A percentile compares a stretch with the other conserved stretches of the same genome.
These are phyloP conservation scores for Colletotrichum orbiculare DNA, from an alignment of 2,329 filamentous ascomycete genomes.

Conservation along the genomic window DNA sequence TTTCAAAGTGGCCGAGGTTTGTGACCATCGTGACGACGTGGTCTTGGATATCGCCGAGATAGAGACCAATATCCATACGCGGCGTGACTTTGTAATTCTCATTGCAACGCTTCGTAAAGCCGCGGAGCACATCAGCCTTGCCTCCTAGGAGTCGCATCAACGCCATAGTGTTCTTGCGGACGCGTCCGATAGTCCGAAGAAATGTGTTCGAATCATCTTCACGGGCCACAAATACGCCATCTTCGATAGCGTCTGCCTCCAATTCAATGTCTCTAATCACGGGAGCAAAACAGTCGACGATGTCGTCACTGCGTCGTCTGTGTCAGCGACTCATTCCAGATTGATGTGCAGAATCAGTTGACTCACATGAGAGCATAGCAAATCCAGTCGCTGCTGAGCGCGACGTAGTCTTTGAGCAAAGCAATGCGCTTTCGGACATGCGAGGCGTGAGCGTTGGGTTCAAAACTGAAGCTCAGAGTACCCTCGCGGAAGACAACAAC, in stretches of 20 bases:
- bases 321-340: constrained; percentile 40
- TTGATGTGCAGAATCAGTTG: background rate
- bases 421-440: constrained; percentile 93
- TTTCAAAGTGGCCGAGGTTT: constrained; percentile 94
- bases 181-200: constrained; percentile 86
- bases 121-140: constrained; percentile 98
- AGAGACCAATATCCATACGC: constrained; percentile 95
- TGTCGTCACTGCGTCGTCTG: constrained; percentile 78
- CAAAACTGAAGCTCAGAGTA: constrained; percentile 93
- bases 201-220: constrained; percentile 90
- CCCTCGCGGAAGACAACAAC: constrained; percentile 97
- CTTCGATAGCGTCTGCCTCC: constrained; percentile 93
- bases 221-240: constrained; percentile 92
- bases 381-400: constrained; percentile 96
- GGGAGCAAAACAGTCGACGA: constrained; percentile 94
- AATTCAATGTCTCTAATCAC: constrained; percentile 87
- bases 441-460: constrained; percentile 84
- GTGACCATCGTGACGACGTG: constrained; percentile 99
- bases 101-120: constrained; percentile 98
- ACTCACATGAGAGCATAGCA: constrained; percentile 96
- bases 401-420: constrained; percentile 92
- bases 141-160: constrained; percentile 92
- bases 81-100: constrained; percentile 96
- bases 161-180: constrained; percentile 94
- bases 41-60: constrained; percentile 97